Evolutionary conservation across 2,329 filamentous ascomycete species (phyloP).

Genomic region (Alternaria consortialis): DNA sequence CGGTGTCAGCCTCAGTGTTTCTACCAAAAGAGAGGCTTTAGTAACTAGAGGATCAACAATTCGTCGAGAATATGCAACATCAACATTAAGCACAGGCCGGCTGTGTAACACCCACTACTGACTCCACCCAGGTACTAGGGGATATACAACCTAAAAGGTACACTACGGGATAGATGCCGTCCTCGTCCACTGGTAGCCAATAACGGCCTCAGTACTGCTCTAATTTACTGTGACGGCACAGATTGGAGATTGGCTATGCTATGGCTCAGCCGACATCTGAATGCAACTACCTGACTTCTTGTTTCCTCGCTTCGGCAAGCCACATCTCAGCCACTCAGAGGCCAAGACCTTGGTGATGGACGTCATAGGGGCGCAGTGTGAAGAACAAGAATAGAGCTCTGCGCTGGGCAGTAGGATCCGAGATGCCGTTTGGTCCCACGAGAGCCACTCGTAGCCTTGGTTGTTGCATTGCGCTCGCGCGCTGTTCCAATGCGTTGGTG

Average conservation of each 20-base stretch:
- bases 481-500: background rate
- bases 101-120: background rate
- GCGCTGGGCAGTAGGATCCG: background rate
- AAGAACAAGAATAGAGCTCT: background rate
- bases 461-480: background rate
- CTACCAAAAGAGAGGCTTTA: background rate
- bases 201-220: background rate
- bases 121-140: background rate
- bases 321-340: background rate
- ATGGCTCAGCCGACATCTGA: constrained; percentile 11
- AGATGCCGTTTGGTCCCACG: constrained; percentile 1
- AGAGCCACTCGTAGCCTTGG: constrained; percentile 1
- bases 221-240: background rate
- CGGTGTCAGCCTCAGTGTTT: background rate
- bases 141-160: background rate
- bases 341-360: background rate
- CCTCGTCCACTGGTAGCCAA: background rate
- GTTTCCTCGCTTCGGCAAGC: background rate
- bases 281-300: background rate
- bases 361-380: constrained; percentile 2
- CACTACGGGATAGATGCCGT: background rate
- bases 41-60: background rate
- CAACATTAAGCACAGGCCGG: background rate
- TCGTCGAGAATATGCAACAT: background rate
- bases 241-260: constrained; percentile 4